phyloP scores from a whole-genome alignment of 805 yeast genomes.

The Candida lessepsii region DNA sequence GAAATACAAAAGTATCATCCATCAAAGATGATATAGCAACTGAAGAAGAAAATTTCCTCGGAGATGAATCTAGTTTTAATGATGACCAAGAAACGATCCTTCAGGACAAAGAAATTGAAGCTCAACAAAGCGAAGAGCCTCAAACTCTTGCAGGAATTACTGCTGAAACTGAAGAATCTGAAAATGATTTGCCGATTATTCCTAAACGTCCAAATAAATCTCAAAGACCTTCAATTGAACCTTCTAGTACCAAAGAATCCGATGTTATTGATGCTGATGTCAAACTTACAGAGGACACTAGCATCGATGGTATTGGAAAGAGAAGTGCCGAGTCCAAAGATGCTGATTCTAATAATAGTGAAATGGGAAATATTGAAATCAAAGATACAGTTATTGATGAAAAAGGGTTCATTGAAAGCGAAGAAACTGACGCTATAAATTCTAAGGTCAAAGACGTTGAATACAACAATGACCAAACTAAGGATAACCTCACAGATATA shows the following conservation, averaged over 20 bases:
- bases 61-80: constrained; percentile 22
- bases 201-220: constrained; percentile 12
- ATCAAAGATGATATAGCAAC: constrained; percentile 34
- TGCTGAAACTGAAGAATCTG: no score
- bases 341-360: no score
- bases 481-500: no score
- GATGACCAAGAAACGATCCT: constrained; percentile 34
- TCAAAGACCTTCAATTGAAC: constrained; percentile 7
- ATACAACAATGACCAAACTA: no score
- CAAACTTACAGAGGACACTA: no score
- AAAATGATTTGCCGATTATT: constrained; percentile 13
- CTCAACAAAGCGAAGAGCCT: background rate
- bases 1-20: constrained; percentile 26
- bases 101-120: constrained; percentile 21
- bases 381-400: background rate
- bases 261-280: background rate
- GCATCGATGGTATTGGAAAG: no score
- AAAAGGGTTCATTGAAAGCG: no score
- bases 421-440: no score
- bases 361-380: no score
- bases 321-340: no score
- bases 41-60: constrained; percentile 20
- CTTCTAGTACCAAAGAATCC: constrained; percentile 11
- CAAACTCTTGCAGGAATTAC: no score
- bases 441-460: no score